Conservation (phyloP, 2,329 filamentous ascomycete species). For the Blastomyces gilchristii region DNA sequence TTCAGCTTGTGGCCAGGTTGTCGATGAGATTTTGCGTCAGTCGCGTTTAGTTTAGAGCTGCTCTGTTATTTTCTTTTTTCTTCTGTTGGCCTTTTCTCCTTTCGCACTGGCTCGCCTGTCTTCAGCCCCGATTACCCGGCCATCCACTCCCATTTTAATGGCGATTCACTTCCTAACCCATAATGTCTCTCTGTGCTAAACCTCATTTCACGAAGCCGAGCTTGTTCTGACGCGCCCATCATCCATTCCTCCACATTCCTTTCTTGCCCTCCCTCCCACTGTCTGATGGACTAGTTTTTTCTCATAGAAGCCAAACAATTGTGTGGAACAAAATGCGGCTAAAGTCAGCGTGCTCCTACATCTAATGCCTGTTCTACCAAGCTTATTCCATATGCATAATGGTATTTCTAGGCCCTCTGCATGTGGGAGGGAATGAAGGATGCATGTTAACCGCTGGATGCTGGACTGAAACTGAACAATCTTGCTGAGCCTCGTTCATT, state of each 20-base stretch:
- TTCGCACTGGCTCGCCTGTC: not conserved
- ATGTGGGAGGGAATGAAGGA: not conserved
- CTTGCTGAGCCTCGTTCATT: not conserved
- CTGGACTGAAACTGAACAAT: not conserved
- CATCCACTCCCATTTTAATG: not conserved
- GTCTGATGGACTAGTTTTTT: not conserved
- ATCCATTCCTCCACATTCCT: not conserved
- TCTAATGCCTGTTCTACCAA: not conserved
- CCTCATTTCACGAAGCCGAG: not conserved
- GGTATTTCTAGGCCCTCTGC: not conserved
- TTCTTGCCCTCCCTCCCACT: too few species aligned
- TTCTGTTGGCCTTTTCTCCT: not conserved
- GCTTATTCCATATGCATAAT: not conserved
- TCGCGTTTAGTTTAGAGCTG: not conserved
- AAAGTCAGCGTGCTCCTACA: not conserved
- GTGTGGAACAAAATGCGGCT: not conserved
- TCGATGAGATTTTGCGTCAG: not conserved
- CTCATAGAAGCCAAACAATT: not conserved
- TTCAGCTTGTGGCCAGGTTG: not conserved
- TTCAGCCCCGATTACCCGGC: not conserved
- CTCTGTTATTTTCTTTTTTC: not conserved
- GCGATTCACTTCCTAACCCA: not conserved
- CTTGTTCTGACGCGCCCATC: not conserved
- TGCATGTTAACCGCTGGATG: constrained; percentile 2
- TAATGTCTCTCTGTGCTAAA: not conserved